These are phyloP conservation scores for Cyberlindnera maclurae DNA, from an alignment of 805 yeast genomes.

Conservation along the genomic window DNA sequence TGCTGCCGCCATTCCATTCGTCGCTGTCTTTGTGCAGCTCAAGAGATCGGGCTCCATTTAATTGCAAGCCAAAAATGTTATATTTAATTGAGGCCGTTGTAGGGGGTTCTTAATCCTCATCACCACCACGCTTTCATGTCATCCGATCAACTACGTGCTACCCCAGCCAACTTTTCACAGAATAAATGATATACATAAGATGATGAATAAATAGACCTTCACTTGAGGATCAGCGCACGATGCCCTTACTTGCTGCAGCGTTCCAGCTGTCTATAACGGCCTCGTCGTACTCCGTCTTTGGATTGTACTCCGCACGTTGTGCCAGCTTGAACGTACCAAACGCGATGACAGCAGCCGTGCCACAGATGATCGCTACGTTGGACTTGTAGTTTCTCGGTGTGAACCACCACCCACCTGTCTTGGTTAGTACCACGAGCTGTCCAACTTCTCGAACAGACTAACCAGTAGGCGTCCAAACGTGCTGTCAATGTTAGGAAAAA, in stretches of 20 bases:
- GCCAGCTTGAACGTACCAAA: slow-evolving; percentile 15
- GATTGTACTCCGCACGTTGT: slow-evolving; percentile 12
- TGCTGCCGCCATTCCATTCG: slow-evolving; percentile 73
- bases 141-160: no score
- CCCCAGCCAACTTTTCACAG: neutral
- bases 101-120: no score
- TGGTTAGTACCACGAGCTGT: slow-evolving; percentile 10
- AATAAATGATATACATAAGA: neutral
- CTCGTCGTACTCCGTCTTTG: slow-evolving; percentile 15
- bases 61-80: neutral
- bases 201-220: neutral
- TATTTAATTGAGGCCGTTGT: neutral
- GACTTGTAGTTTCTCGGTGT: slow-evolving; percentile 21
- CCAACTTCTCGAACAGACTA: neutral
- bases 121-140: no score
- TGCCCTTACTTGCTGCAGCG: slow-evolving; percentile 17
- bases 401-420: slow-evolving; percentile 22
- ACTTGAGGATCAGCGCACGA: neutral
- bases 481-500: slow-evolving; percentile 12
- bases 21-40: slow-evolving; percentile 72
- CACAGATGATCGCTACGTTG: slow-evolving; percentile 12
- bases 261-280: slow-evolving; percentile 19
- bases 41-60: slow-evolving; percentile 71
- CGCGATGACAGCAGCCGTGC: slow-evolving; percentile 11
- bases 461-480: slow-evolving; percentile 25